Evolutionary conservation across 495 filamentous ascomycete genomes (phyloP), one percentile per base, ranked within the genome.

Genomic region (Aspergillus conjunctus): DNA sequence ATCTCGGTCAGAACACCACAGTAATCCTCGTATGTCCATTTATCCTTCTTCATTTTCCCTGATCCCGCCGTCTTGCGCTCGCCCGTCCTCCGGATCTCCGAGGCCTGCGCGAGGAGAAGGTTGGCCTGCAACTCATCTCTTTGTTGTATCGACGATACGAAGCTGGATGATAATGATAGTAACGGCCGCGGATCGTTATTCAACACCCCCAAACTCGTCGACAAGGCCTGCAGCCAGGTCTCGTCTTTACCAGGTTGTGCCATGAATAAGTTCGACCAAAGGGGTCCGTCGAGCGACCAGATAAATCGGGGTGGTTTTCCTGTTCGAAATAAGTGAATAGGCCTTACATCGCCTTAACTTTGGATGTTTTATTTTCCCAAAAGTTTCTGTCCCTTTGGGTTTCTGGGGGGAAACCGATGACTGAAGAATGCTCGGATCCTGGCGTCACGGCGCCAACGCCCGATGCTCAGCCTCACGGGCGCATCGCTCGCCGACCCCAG

Each of bases 1-100:
- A 54, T 18, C 7, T 60, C 51, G 1, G 51, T 54, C 15, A 60
- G 43, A 6, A 60, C 51, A 20, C 41, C 15, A 31, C 51, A 54
- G 41, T 54, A 60, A 31, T 60, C 58, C 17, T 60, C 58, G 44
- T 54, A 60, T 22, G 58, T 12, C 58, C 58, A 60, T 50, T 60
- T 60, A 18, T 60, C 58, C 37, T 60, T 60, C 30, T 60, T 60
- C 0, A 60, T 39, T 18, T 60, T 60, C 18, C 30, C 43, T 0
- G n/a, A 18, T 22, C 41, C 11, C 12, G 41, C 43, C 7, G 48
- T 54, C 33, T 60, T 60, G 5, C n/a, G 7, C 30, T 60, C 51
- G 30, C 58, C 58, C 11, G 41, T 60, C 49, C 58, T 49, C 34
- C 58, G 39, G 41, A 50, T 39, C 31, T 60, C 58, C n/a, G 58